Base-by-base conservation (phyloP, 495 filamentous ascomycete genomes). In the Trichoderma asperelloides region DNA sequence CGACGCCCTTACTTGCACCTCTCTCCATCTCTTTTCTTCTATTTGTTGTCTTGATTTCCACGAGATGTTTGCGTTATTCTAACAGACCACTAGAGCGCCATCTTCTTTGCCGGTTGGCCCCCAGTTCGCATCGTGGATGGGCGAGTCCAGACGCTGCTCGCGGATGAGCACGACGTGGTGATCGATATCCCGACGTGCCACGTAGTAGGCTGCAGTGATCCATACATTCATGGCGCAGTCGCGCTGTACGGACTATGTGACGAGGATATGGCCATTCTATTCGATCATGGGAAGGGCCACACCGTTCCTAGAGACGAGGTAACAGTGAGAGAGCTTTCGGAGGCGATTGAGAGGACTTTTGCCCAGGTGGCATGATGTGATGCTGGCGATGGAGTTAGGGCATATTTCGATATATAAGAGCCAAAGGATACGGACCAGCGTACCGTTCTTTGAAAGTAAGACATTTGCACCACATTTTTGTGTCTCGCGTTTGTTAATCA, bases 221-320 rank as follows among this genome's bases (percentile, higher is more conserved):
- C 84, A 0, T 86, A 85, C 57, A 75, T 87, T 4, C 77, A 84
- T 63, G 83, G 80, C 0, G 80, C 81, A 5, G 74, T 87, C 75
- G 82, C 82, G 27, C 78, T 88, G 8, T 87, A 84, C 73, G 86
- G 86, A 64, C 74, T 85, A 8, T 88, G 85, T 69, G 82, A 87
- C 43, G 78, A 79, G 0, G 84, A 86, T 45, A 82, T 71, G 1
- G 83, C 85, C 1, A 79, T 82, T 68, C 74, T 87, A 3, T 87
- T 87, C 65, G 85, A 87, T 65, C 84, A 86, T 66, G 85, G 81
- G 6, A 82, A 82, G 64, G 85, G 85, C 0, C 84, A 86, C 74
- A 81, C 80, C 3, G 73, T 86, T 15, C 84, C 84, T 0, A 77
- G 85, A 66, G 80, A 81, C 51, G 78, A 79, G 65, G 73, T 78